Conservation (phyloP, 495 filamentous ascomycete genomes). For the Usnea hakonensis region DNA sequence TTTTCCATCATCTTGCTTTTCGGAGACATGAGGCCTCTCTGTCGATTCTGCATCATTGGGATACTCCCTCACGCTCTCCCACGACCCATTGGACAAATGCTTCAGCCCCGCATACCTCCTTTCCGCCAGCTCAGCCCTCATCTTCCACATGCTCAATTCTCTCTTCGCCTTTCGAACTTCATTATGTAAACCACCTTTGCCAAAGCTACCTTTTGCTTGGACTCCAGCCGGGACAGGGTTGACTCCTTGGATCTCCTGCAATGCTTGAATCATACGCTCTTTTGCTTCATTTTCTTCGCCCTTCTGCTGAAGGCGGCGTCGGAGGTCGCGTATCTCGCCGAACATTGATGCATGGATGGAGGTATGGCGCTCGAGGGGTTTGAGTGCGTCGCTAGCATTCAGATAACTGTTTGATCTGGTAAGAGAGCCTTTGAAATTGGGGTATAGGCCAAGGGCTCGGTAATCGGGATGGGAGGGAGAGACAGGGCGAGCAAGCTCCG, state of each 20-base stretch:
- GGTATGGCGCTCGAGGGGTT: constrained; percentile 17
- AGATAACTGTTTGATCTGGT: constrained; percentile 10
- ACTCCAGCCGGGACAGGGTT: constrained; percentile 1
- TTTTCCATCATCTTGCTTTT: neutral
- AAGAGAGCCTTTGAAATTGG: constrained; percentile 1
- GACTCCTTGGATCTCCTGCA: constrained; percentile 4
- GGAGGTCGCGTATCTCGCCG: constrained; percentile 38
- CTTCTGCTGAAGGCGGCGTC: constrained; percentile 33
- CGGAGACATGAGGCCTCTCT: neutral
- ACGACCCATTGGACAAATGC: neutral
- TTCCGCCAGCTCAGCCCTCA: constrained; percentile 45
- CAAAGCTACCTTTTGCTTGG: constrained; percentile 22
- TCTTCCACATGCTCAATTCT: constrained; percentile 41
- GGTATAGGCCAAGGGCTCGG: neutral
- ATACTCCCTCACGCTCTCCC: neutral
- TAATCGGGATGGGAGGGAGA: neutral
- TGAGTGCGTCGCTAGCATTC: constrained; percentile 9
- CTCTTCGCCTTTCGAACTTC: constrained; percentile 37
- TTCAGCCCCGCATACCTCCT: constrained; percentile 28
- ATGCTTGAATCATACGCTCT: constrained; percentile 34
- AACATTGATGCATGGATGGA: constrained; percentile 36
- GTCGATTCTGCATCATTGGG: neutral
- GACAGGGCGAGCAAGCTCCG: neutral
- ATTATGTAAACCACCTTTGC: constrained; percentile 38
- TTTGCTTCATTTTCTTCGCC: constrained; percentile 37